Percentiles rank a stretch among this genome's conserved stretches.
phyloP scores from a whole-genome alignment of 2,329 filamentous ascomycete genomes.

The Nothophaeocryptopus gaeumannii region DNA sequence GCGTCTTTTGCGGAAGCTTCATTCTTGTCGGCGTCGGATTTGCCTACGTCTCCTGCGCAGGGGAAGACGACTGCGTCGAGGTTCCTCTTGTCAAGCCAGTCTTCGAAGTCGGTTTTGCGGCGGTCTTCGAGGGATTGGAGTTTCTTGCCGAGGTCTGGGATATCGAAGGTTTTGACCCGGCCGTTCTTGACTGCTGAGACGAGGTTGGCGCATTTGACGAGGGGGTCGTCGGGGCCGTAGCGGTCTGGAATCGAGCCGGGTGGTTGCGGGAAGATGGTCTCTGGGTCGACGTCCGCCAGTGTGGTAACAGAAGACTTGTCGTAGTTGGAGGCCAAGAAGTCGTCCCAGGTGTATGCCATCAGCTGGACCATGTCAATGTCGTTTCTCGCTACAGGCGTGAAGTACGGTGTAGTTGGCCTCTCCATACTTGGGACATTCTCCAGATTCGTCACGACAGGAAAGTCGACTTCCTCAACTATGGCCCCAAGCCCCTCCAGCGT shows the following conservation, averaged over 20 bases:
- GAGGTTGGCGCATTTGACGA: conserved; percentile 34
- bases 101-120: conserved; percentile 47
- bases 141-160: conserved; percentile 41
- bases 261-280: conserved; percentile 35
- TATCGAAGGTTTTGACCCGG: conserved; percentile 37
- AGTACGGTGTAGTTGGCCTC: conserved; percentile 3
- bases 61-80: conserved; percentile 50
- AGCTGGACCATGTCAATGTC: conserved; percentile 46
- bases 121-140: conserved; percentile 45
- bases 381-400: conserved; percentile 38
- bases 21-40: conserved; percentile 44
- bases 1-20: conserved; percentile 32
- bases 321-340: conserved; percentile 44
- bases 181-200: conserved; percentile 24
- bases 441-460: conserved; percentile 44
- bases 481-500: conserved; percentile 41
- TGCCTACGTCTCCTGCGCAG: conserved; percentile 48
- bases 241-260: conserved; percentile 32
- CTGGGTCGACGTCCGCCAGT: conserved; percentile 39
- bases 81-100: conserved; percentile 43
- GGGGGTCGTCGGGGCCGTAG: conserved; percentile 26
- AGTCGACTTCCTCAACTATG: conserved; percentile 40
- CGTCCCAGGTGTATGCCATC: conserved; percentile 50
- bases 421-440: conserved; percentile 32
- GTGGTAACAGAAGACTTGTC: conserved; percentile 32